Conservation (phyloP, 208 protist genomes). For the Trypanosoma brucei region DNA sequence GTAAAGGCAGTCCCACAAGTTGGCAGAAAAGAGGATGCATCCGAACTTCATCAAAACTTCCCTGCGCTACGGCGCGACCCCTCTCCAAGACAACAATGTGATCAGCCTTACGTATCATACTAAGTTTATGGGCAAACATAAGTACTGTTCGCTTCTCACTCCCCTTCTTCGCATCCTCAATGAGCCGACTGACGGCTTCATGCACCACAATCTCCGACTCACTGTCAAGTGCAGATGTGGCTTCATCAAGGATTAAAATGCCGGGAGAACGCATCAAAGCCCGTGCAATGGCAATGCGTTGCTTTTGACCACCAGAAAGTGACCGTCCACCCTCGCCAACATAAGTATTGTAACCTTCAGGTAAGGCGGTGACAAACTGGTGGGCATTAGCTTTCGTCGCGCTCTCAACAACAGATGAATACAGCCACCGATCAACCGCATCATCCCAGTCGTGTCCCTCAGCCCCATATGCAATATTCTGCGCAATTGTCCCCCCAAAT, state of each 20-base stretch:
- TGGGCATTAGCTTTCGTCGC: slow-evolving; percentile 79
- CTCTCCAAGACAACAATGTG: slow-evolving; percentile 85
- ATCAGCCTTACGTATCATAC: slow-evolving; percentile 84
- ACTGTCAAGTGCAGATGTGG: slow-evolving; percentile 87
- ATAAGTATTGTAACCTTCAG: slow-evolving; percentile 86
- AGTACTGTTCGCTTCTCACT: slow-evolving; percentile 67
- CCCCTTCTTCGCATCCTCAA: slow-evolving; percentile 53
- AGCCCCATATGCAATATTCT: slow-evolving; percentile 88
- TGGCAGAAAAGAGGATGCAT: slow-evolving; percentile 57
- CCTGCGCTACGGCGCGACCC: slow-evolving; percentile 61
- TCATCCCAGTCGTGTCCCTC: slow-evolving; percentile 71
- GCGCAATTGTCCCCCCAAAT: slow-evolving; percentile 78
- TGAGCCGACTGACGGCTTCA: slow-evolving; percentile 71
- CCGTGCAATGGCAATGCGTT: slow-evolving; percentile 92
- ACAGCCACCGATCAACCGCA: slow-evolving; percentile 68
- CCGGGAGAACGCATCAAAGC: slow-evolving; percentile 80
- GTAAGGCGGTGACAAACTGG: slow-evolving; percentile 84
- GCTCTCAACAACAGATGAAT: slow-evolving; percentile 58
- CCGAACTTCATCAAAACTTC: slow-evolving; percentile 67
- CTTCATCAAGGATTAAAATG: slow-evolving; percentile 92
- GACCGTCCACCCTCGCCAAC: slow-evolving; percentile 86
- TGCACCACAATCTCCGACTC: slow-evolving; percentile 89
- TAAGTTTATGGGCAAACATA: slow-evolving; percentile 87
- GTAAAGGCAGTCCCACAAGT: slow-evolving; percentile 41
- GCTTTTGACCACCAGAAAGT: slow-evolving; percentile 92